phyloP scores from a whole-genome alignment of 164 flowering plant genomes.

The Cinnamomum chago region DNA sequence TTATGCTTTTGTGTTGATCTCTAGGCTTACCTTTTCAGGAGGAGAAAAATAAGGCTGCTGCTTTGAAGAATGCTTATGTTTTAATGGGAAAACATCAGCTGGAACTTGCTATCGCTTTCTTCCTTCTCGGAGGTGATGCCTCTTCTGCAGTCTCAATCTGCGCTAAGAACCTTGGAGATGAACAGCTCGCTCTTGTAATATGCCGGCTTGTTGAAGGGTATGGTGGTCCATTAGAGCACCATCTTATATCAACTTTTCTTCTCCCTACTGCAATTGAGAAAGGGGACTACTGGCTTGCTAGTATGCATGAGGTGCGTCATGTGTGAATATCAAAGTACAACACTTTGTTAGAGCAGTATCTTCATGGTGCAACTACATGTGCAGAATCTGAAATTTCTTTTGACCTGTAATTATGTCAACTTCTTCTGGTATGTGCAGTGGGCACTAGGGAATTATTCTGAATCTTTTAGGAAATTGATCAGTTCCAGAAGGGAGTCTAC shows the following conservation, averaged over 20 bases:
- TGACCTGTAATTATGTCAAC: constrained; percentile 8
- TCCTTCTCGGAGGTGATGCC: constrained; percentile 93
- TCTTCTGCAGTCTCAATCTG: constrained; percentile 83
- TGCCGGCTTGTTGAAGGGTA: constrained; percentile 82
- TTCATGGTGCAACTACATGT: constrained; percentile 1
- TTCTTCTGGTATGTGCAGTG: constrained; percentile 58
- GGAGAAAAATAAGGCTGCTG: constrained; percentile 92
- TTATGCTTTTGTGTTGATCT: constrained; percentile 5
- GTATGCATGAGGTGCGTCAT: constrained; percentile 68
- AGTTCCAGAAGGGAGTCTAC: constrained; percentile 29
- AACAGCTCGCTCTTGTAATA: constrained; percentile 93
- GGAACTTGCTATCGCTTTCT: constrained; percentile 92
- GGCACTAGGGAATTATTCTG: constrained; percentile 66
- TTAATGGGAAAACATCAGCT: constrained; percentile 93
- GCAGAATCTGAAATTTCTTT: neutral
- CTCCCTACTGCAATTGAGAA: constrained; percentile 76
- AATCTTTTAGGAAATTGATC: constrained; percentile 55
- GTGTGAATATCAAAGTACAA: neutral
- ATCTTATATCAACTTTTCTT: constrained; percentile 59
- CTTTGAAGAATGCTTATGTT: constrained; percentile 97
- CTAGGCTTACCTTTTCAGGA: constrained; percentile 43
- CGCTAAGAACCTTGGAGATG: constrained; percentile 86
- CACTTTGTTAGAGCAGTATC: neutral
- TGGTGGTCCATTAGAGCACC: constrained; percentile 61
- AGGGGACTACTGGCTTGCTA: constrained; percentile 80